Percentiles rank a stretch among this genome's conserved stretches.
Evolutionary conservation across 1,139 yeast genomes (phyloP).

Genomic region (Candida sp.): DNA sequence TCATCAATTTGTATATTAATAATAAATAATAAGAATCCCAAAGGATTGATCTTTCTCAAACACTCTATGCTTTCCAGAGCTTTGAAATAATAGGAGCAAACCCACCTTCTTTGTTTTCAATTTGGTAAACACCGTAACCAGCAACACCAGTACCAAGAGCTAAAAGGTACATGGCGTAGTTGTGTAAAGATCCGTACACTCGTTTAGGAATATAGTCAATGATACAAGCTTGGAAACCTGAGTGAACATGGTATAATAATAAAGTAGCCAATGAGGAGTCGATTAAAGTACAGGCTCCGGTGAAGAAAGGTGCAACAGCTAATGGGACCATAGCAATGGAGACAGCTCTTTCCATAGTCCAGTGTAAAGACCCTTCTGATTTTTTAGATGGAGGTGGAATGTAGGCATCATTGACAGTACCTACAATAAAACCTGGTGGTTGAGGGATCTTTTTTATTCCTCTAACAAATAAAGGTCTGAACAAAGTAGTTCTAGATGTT

Average conservation of each 20-base stretch:
- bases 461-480: constrained; percentile 19
- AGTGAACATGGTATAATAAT: constrained; percentile 69
- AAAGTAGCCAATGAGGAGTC: constrained; percentile 68
- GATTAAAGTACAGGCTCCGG: constrained; percentile 64
- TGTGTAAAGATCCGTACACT: constrained; percentile 73
- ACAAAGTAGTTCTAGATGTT: constrained; percentile 13
- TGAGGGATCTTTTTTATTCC: constrained; percentile 46
- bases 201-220: constrained; percentile 86
- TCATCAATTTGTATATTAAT: no score
- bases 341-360: constrained; percentile 77
- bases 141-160: constrained; percentile 70
- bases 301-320: constrained; percentile 65
- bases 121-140: constrained; percentile 76
- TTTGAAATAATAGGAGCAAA: constrained; percentile 30
- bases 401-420: constrained; percentile 80
- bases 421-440: constrained; percentile 68
- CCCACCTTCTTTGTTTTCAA: constrained; percentile 65
- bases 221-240: constrained; percentile 84
- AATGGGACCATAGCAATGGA: constrained; percentile 75
- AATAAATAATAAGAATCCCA: no score
- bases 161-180: constrained; percentile 58
- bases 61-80: constrained; percentile 34
- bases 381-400: constrained; percentile 57
- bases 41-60: no score
- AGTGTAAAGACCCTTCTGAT: constrained; percentile 82